Conservation (phyloP, 2,329 filamentous ascomycete species). For the Apiospora kogelbergensis region DNA sequence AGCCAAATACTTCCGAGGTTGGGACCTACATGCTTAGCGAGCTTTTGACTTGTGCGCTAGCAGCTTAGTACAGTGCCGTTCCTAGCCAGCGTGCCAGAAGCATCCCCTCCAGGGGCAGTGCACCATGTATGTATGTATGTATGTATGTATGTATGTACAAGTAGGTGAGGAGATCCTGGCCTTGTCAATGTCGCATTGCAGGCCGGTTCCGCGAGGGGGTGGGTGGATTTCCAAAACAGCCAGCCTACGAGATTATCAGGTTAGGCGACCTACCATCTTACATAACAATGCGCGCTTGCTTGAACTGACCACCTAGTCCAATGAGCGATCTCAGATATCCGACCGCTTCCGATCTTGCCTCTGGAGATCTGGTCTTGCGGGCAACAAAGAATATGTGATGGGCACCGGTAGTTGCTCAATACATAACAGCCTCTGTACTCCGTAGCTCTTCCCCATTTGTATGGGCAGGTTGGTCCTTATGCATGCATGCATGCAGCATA, state of each 20-base stretch:
- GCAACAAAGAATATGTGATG: neutral
- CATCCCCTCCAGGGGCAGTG: neutral
- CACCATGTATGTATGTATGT: neutral
- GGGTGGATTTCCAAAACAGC: neutral
- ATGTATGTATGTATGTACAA: neutral
- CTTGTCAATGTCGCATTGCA: constrained; percentile 12
- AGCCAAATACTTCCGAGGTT: neutral
- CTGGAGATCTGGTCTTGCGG: neutral
- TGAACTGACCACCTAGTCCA: neutral
- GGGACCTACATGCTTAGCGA: neutral
- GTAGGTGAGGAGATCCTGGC: constrained; percentile 1
- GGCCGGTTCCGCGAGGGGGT: constrained; percentile 7
- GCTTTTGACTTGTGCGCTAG: neutral
- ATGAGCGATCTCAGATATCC: constrained; percentile 8
- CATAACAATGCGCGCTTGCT: constrained; percentile 4
- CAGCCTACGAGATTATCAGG: neutral
- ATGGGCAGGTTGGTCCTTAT: neutral
- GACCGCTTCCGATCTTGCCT: constrained; percentile 7
- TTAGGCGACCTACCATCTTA: neutral
- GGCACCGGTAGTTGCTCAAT: neutral
- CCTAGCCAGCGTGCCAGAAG: neutral
- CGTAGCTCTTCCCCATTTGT: neutral
- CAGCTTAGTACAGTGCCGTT: neutral
- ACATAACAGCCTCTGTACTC: neutral
- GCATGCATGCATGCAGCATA: constrained; percentile 5